A percentile compares a stretch with the other conserved stretches of the same genome.
phyloP scores from a whole-genome alignment of 768 basidiomycete species.

The Mycena latifolia region DNA sequence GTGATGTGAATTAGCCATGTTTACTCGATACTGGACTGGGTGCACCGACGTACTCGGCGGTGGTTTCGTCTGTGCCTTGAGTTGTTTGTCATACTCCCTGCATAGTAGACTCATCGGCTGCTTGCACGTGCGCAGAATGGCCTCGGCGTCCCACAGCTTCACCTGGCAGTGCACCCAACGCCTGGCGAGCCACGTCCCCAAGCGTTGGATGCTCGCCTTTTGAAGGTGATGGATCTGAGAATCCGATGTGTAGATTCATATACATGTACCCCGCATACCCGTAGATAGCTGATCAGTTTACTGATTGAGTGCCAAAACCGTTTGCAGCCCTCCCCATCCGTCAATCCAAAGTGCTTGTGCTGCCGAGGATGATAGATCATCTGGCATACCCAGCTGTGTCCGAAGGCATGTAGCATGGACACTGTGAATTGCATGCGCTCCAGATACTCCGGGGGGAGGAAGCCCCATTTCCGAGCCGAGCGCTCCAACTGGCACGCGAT shows the following conservation, averaged over 20 bases:
- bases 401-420: conserved; percentile 33
- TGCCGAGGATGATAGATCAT: conserved; percentile 47
- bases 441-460: conserved; percentile 2
- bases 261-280: conserved; percentile 45
- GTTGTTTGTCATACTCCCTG: conserved; percentile 48
- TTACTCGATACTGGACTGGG: no score
- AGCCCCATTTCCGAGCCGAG: conserved; percentile 20
- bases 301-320: conserved; percentile 48
- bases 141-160: conserved; percentile 31
- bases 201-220: conserved; percentile 37
- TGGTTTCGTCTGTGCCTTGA: conserved; percentile 38
- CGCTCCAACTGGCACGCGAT: conserved; percentile 45
- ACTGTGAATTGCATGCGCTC: conserved; percentile 45
- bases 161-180: conserved; percentile 29
- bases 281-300: conserved; percentile 48
- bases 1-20: no score
- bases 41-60: background rate
- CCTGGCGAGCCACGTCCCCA: conserved; percentile 48
- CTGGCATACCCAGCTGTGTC: conserved; percentile 53
- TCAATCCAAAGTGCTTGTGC: conserved; percentile 41
- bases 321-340: no score
- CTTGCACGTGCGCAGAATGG: conserved; percentile 35
- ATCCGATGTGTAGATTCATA: conserved; percentile 32
- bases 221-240: conserved; percentile 42
- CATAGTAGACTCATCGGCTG: conserved; percentile 35